Evolutionary conservation across 2,329 filamentous ascomycete species (phyloP), one percentile per base, ranked within the genome.

Genomic region (Apiospora arundinis): DNA sequence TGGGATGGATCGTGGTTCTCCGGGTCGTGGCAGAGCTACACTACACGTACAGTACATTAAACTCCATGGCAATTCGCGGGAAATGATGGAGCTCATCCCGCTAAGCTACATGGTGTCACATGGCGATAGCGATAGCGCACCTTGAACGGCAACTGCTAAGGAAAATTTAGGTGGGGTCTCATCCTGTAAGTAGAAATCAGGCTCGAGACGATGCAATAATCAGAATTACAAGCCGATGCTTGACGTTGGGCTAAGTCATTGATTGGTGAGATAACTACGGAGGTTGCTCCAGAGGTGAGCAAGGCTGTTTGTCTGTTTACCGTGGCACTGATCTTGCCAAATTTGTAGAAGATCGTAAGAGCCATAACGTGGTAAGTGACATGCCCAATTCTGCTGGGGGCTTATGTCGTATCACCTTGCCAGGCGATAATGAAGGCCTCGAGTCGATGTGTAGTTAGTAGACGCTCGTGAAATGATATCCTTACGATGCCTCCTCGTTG

Each of bases 401-500:
- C 23, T 56, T 4, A 16, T 32, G 4, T 37, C 56, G 21, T 32
- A n/a, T 40, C 9, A 63, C 21, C 4, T n/a, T 40, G 18, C n/a
- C 32, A 21, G 52, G 52, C 52, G 25, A 37, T 28, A 52, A 5
- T 60, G 28, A 21, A 60, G 32, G 56, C 56, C 32, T 40, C 32
- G 3, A 40, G 12, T n/a, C 18, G 28, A n/a, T 32, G 32, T 12
- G 32, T 63, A 23, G 18, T 12, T 63, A 12, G 7, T 63, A 40
- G 32, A 63, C n/a, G 32, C 9, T 3, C 32, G 56, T 40, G 32
- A 14, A 40, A 2, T 12, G 2, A 0, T 3, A 32, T 16, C 40
- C 65, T 67, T 40, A 67, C 14, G 68, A 44, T 4, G 28, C 23
- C 49, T 65, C 69, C n/a, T 69, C 77, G 75, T 88, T 85, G 32